These are phyloP conservation scores for Peziza echinospora DNA, from an alignment of 495 filamentous ascomycete genomes.

Conservation along the genomic window DNA sequence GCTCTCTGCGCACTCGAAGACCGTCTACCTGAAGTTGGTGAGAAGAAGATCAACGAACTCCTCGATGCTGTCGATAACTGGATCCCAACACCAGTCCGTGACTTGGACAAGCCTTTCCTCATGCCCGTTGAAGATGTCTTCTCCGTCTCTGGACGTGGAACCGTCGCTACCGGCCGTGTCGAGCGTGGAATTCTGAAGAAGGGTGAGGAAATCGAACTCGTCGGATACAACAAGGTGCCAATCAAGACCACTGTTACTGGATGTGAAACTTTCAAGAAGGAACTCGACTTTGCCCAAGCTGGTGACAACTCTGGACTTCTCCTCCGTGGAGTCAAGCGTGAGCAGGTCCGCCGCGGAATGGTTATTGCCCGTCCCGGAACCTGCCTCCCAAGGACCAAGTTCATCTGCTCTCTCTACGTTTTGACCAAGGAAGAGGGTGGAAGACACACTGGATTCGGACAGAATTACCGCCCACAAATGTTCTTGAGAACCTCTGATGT, in stretches of 20 bases:
- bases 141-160: slow-evolving; percentile 92
- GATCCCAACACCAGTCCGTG: slow-evolving; percentile 86
- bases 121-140: slow-evolving; percentile 98
- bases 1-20: slow-evolving; percentile 87
- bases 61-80: slow-evolving; percentile 78
- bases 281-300: slow-evolving; percentile 75
- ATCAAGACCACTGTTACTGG: slow-evolving; percentile 99
- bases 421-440: slow-evolving; percentile 94
- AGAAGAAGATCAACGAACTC: slow-evolving; percentile 65
- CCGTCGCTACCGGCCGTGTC: slow-evolving; percentile 87
- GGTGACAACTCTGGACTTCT: slow-evolving; percentile 98
- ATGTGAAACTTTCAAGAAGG: slow-evolving; percentile 99
- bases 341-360: slow-evolving; percentile 89
- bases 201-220: slow-evolving; percentile 78
- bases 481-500: slow-evolving; percentile 91
- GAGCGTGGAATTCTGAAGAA: slow-evolving; percentile 85
- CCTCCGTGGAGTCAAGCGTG: slow-evolving; percentile 79
- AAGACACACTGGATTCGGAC: slow-evolving; percentile 74
- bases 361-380: slow-evolving; percentile 58
- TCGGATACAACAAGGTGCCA: slow-evolving; percentile 52
- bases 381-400: slow-evolving; percentile 63
- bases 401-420: slow-evolving; percentile 88
- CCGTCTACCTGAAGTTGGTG: slow-evolving; percentile 69
- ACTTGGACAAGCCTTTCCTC: slow-evolving; percentile 89
- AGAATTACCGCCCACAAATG: slow-evolving; percentile 90